Conservation (phyloP, 2,329 filamentous ascomycete species). For the Pseudogymnoascus pannorum region DNA sequence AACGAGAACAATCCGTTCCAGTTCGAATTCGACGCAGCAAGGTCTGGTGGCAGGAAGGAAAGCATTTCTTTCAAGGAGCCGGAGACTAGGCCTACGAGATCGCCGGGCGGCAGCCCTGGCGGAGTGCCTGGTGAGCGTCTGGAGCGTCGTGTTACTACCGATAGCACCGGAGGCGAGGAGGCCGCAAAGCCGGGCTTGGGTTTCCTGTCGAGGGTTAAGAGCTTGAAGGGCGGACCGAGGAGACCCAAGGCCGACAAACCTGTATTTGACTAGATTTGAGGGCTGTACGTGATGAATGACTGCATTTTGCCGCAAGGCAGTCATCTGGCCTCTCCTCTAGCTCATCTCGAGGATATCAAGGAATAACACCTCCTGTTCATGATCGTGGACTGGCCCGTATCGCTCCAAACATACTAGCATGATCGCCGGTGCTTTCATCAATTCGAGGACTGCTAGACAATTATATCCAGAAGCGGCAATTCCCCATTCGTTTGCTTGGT, state of each 20-base stretch:
- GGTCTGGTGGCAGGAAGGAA: conserved; percentile 51
- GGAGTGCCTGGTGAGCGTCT: conserved; percentile 36
- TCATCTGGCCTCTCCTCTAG: background rate
- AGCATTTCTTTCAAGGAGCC: conserved; percentile 40
- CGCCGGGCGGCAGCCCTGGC: conserved; percentile 53
- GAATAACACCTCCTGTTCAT: background rate
- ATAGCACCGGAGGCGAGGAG: conserved; percentile 39
- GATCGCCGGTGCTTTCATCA: background rate
- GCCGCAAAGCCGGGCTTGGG: conserved; percentile 39
- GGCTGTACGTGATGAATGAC: background rate
- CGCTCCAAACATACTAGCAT: background rate
- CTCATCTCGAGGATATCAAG: background rate
- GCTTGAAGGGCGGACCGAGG: conserved; percentile 64
- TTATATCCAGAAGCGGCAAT: background rate
- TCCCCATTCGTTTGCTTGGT: background rate
- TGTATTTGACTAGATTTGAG: background rate
- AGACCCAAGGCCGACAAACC: conserved; percentile 28
- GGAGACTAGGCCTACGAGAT: conserved; percentile 33
- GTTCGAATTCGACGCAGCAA: conserved; percentile 56
- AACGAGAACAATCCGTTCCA: conserved; percentile 72
- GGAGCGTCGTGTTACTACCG: conserved; percentile 59
- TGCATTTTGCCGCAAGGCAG: background rate
- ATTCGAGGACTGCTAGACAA: background rate
- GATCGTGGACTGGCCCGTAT: background rate
- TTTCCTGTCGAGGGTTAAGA: conserved; percentile 74